These are phyloP conservation scores for Dalbergia oliveri DNA, from an alignment of 306 rosid genomes.

Conservation along the genomic window DNA sequence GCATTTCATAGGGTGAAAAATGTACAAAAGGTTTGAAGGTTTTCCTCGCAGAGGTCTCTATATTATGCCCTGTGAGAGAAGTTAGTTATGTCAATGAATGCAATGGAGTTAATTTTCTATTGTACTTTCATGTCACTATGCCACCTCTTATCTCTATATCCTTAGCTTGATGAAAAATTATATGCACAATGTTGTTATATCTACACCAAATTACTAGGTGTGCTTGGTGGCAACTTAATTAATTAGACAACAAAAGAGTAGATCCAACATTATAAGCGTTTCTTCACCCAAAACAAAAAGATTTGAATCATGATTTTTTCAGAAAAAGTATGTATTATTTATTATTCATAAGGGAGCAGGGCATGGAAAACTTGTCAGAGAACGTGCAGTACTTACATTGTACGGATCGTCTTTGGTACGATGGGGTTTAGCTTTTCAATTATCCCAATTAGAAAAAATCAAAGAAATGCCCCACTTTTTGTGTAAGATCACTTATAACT, in stretches of 20 bases:
- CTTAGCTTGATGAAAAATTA: background rate
- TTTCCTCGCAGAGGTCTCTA: constrained; percentile 53
- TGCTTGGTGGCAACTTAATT: too few relatives aligned
- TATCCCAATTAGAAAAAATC: constrained; percentile 10
- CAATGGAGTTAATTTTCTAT: constrained; percentile 22
- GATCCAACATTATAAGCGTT: constrained; percentile 16
- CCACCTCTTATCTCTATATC: background rate
- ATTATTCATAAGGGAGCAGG: constrained; percentile 7
- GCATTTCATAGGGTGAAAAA: constrained; percentile 57
- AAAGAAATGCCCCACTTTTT: background rate
- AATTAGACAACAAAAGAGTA: background rate
- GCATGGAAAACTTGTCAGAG: constrained; percentile 51
- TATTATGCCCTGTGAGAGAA: constrained; percentile 58
- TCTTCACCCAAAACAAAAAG: background rate
- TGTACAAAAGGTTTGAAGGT: constrained; percentile 62
- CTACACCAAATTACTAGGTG: background rate
- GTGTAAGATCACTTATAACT: background rate
- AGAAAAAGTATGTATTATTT: background rate
- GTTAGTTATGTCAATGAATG: constrained; percentile 53
- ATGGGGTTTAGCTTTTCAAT: constrained; percentile 21
- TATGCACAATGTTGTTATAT: background rate
- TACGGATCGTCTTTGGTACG: constrained; percentile 48
- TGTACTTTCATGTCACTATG: background rate
- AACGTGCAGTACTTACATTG: constrained; percentile 53
- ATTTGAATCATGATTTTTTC: background rate